These are phyloP conservation scores for Epichloe festucae DNA, from an alignment of 2,329 filamentous ascomycete genomes.

Conservation along the genomic window DNA sequence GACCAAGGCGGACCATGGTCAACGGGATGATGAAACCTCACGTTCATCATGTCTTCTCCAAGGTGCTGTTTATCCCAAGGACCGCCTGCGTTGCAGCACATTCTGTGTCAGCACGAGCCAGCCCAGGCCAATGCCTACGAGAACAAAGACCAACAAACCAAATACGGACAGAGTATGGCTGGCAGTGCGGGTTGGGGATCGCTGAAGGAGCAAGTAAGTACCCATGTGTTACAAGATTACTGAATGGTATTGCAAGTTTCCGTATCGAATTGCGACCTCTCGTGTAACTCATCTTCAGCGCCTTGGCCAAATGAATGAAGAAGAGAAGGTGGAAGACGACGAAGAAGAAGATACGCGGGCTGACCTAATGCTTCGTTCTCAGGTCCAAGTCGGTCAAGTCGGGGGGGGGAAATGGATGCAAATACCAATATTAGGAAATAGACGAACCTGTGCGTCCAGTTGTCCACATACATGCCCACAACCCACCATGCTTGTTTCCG, in stretches of 20 bases:
- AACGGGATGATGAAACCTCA: neutral
- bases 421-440: neutral
- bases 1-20: neutral
- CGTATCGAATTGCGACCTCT: conserved; percentile 3
- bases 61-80: neutral
- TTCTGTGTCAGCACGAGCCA: neutral
- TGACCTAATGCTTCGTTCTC: neutral
- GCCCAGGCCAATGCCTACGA: neutral
- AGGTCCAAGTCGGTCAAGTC: neutral
- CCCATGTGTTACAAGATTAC: neutral
- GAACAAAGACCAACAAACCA: no score
- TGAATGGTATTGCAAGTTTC: neutral
- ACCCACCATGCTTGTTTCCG: neutral
- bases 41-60: neutral
- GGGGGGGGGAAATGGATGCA: neutral
- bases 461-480: neutral
- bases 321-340: no score
- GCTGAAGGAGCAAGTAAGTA: neutral
- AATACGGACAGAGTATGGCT: neutral
- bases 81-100: neutral
- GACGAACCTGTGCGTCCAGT: neutral
- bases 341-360: no score
- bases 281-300: neutral
- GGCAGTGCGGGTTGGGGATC: neutral
- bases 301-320: neutral